phyloP scores from a whole-genome alignment of 148 eudicot species.

The Nyssa sinensis region DNA sequence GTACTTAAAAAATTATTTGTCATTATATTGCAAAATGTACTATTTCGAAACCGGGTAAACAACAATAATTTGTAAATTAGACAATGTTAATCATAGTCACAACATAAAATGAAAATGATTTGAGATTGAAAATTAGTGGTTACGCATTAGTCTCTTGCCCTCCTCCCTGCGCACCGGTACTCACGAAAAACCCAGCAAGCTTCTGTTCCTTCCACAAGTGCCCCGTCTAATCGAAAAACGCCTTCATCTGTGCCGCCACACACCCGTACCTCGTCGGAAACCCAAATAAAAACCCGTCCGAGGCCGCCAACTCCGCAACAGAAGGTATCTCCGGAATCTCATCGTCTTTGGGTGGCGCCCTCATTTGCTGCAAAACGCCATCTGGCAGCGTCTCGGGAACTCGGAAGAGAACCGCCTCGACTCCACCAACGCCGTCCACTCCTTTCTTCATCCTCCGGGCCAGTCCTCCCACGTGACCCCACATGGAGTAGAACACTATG shows the following conservation, averaged over 20 bases:
- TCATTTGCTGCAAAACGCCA: constrained; percentile 55
- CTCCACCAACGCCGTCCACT: constrained; percentile 65
- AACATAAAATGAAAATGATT: not conserved
- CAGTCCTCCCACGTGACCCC: constrained; percentile 80
- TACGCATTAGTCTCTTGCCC: constrained; percentile 97
- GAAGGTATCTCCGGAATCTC: constrained; percentile 56
- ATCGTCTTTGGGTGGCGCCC: constrained; percentile 62
- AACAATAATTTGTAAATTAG: no score
- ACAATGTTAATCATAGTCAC: no score
- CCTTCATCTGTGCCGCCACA: constrained; percentile 97
- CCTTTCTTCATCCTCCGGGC: constrained; percentile 72
- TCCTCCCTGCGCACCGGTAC: constrained; percentile 94
- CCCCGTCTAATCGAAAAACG: constrained; percentile 81
- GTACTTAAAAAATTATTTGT: no score
- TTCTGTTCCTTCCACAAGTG: constrained; percentile 73
- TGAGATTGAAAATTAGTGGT: constrained; percentile 19
- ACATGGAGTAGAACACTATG: constrained; percentile 86
- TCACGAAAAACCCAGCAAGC: constrained; percentile 82
- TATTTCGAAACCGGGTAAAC: no score
- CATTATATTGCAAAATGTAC: no score
- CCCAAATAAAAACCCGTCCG: constrained; percentile 76
- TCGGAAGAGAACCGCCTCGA: constrained; percentile 56
- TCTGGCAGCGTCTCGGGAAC: constrained; percentile 72
- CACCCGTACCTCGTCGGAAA: constrained; percentile 87
- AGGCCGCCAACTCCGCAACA: constrained; percentile 36